These are phyloP conservation scores for Paspalum notatum DNA, from an alignment of 176 grass and related monocot genomes.

Conservation along the genomic window DNA sequence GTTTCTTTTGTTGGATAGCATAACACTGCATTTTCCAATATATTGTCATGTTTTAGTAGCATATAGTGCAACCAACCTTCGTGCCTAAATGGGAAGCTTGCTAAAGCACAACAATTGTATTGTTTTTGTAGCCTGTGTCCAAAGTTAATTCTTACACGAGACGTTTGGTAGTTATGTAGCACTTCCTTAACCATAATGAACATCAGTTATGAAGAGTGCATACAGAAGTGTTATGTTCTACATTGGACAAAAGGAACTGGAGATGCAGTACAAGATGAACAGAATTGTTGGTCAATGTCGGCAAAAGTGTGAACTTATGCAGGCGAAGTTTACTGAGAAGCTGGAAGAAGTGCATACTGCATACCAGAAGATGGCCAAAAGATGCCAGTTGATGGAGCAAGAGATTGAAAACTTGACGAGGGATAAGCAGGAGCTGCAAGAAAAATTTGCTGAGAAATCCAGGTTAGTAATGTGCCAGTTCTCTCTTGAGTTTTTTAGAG, in stretches of 20 bases:
- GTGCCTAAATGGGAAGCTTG: background rate
- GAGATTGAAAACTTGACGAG: slow-evolving; percentile 79
- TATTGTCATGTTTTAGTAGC: background rate
- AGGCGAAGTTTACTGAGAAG: slow-evolving; percentile 89
- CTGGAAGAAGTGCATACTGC: slow-evolving; percentile 78
- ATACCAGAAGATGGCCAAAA: slow-evolving; percentile 92
- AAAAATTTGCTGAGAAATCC: slow-evolving; percentile 94
- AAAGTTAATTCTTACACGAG: slow-evolving; percentile 19
- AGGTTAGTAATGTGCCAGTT: slow-evolving; percentile 50
- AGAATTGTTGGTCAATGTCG: slow-evolving; percentile 73
- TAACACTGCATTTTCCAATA: background rate
- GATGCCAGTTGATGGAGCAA: slow-evolving; percentile 81
- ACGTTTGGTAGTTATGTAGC: background rate
- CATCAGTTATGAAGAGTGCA: slow-evolving; percentile 88
- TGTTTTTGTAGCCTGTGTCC: slow-evolving; percentile 27
- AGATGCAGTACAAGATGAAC: slow-evolving; percentile 94
- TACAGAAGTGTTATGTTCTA: slow-evolving; percentile 93
- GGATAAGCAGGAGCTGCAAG: slow-evolving; percentile 94
- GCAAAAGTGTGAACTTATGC: slow-evolving; percentile 85
- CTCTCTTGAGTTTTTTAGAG: background rate
- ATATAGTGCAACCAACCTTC: slow-evolving; percentile 16
- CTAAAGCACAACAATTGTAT: slow-evolving; percentile 31
- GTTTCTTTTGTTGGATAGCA: slow-evolving; percentile 23
- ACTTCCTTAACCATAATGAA: slow-evolving; percentile 40
- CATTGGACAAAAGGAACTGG: slow-evolving; percentile 87